Percentiles rank a stretch among this genome's conserved stretches.
These are phyloP conservation scores for Ceratobasidium sp. DNA, from an alignment of 1,284 basidiomycete genomes.

Conservation along the genomic window DNA sequence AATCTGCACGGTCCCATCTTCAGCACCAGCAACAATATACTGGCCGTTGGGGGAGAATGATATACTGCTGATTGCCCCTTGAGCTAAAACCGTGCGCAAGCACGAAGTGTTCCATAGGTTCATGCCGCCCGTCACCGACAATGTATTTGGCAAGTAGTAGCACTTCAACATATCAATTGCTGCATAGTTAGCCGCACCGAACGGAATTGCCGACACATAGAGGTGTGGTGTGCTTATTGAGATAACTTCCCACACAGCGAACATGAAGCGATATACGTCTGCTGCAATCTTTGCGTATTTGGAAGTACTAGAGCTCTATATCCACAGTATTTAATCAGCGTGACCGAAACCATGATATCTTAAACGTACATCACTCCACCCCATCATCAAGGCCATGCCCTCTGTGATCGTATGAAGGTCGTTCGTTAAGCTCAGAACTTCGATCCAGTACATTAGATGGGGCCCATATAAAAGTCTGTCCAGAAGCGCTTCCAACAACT, in stretches of 20 bases:
- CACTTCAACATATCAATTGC: neutral
- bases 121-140: neutral
- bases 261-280: neutral
- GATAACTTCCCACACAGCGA: neutral
- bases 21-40: too few species aligned
- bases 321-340: too few species aligned
- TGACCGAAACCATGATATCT: neutral
- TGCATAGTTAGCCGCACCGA: neutral
- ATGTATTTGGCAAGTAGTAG: slow-evolving; percentile 5
- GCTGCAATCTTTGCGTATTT: slow-evolving; percentile 7
- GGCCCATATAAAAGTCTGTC: neutral
- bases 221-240: slow-evolving; percentile 26
- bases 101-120: neutral
- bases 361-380: slow-evolving; percentile 6
- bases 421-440: slow-evolving; percentile 6
- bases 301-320: too few species aligned
- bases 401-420: neutral
- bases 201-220: slow-evolving; percentile 20
- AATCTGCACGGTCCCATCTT: too few species aligned
- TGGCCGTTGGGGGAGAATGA: neutral
- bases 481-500: neutral
- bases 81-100: neutral
- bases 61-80: neutral
- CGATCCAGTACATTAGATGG: slow-evolving; percentile 18
- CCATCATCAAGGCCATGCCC: neutral